phyloP scores from a whole-genome alignment of 139 green algal genomes.

The Chlamydomonas eustigma region DNA sequence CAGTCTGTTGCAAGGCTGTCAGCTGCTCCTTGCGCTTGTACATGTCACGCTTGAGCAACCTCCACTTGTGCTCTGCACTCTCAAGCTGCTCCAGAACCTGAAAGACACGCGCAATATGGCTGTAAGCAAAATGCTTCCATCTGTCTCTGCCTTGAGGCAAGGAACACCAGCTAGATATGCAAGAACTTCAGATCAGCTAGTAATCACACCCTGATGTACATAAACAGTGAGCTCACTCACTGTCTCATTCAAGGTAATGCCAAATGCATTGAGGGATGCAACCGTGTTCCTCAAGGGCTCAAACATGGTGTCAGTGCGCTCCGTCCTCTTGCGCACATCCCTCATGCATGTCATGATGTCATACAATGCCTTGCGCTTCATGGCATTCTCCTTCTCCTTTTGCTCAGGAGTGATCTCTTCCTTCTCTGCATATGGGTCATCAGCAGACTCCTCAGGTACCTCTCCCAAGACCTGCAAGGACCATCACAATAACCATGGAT shows the following conservation, averaged over 20 bases:
- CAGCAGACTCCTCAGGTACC: not conserved
- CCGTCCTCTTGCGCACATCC: slow-evolving; percentile 73
- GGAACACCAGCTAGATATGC: too few species aligned
- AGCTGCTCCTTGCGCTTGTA: slow-evolving; percentile 72
- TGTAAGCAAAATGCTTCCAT: too few species aligned
- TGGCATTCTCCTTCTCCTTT: slow-evolving; percentile 36
- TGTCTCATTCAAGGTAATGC: slow-evolving; percentile 57
- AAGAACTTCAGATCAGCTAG: too few species aligned
- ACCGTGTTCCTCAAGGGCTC: slow-evolving; percentile 77
- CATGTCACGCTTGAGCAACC: slow-evolving; percentile 83
- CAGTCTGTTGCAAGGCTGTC: slow-evolving; percentile 63
- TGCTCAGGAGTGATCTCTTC: slow-evolving; percentile 12
- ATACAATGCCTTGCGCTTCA: slow-evolving; percentile 62
- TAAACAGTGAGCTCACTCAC: not conserved
- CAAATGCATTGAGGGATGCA: slow-evolving; percentile 59
- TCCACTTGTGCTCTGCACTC: slow-evolving; percentile 58
- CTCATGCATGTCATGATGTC: slow-evolving; percentile 81
- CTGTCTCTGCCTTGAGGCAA: too few species aligned
- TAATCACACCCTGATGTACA: too few species aligned
- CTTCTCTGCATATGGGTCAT: not conserved
- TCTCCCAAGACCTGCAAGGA: not conserved
- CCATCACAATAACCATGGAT: too few species aligned
- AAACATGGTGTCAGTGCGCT: slow-evolving; percentile 80
- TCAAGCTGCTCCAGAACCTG: slow-evolving; percentile 58
- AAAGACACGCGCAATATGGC: too few species aligned